phyloP scores from a whole-genome alignment of 169 alveolate genomes.

The Eimeria maxima region DNA sequence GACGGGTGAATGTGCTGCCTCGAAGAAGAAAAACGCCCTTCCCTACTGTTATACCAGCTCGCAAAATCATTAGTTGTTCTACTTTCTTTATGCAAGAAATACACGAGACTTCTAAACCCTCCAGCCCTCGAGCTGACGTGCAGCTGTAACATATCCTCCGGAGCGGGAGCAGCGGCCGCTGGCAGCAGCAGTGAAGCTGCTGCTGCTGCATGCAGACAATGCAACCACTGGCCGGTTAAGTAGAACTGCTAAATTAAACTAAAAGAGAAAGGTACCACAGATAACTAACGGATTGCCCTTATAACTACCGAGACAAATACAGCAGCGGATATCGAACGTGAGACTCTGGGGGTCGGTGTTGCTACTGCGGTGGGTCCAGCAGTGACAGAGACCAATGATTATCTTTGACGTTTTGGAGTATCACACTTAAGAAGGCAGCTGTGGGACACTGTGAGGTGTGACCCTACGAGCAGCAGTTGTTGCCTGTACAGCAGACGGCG shows the following conservation, averaged over 20 bases:
- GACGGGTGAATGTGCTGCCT: background rate
- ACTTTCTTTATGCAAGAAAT: background rate
- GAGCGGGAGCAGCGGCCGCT: background rate
- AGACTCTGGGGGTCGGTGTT: background rate
- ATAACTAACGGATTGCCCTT: background rate
- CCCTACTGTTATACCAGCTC: background rate
- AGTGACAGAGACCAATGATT: background rate
- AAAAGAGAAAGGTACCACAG: background rate
- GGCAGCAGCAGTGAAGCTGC: constrained; percentile 6
- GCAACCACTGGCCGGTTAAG: background rate
- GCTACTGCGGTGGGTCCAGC: background rate
- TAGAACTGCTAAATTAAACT: background rate
- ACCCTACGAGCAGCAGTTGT: no score
- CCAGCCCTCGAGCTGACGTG: background rate
- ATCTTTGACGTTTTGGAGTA: no score
- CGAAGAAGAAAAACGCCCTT: background rate
- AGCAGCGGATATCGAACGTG: background rate
- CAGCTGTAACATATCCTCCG: background rate
- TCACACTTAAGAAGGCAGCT: no score
- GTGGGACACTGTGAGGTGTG: no score
- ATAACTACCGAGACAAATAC: background rate
- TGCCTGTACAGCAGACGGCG: background rate
- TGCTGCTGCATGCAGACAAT: background rate
- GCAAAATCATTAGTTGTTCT: background rate
- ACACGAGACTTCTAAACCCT: background rate